These are phyloP conservation scores for Boletus eberwhitei DNA, from an alignment of 768 basidiomycete species.

Conservation along the genomic window DNA sequence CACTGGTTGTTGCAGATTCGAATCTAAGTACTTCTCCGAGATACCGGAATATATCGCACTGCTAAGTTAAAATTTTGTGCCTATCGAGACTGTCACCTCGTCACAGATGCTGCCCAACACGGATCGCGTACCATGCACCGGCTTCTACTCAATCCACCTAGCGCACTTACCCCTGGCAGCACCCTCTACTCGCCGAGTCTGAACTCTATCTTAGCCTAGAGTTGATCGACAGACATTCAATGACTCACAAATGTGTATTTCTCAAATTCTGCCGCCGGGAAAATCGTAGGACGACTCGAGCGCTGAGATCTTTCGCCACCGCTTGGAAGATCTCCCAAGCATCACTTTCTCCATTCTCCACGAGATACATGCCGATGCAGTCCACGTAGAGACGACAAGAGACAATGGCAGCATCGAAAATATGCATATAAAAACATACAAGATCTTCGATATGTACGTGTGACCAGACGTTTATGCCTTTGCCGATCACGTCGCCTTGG, in stretches of 20 bases:
- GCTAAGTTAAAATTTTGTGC: neutral
- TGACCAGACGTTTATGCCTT: conserved; percentile 51
- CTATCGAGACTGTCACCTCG: conserved; percentile 32
- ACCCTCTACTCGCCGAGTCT: conserved; percentile 14
- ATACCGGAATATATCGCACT: neutral
- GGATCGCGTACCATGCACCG: conserved; percentile 35
- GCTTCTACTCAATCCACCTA: conserved; percentile 17
- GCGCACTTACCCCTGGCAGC: conserved; percentile 1
- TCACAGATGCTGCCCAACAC: conserved; percentile 40
- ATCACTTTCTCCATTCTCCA: conserved; percentile 45
- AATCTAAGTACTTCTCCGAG: neutral
- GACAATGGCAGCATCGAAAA: conserved; percentile 37
- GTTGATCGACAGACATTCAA: neutral
- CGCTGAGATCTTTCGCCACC: conserved; percentile 37
- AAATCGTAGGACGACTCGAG: conserved; percentile 35
- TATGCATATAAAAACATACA: conserved; percentile 39
- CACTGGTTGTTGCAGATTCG: too few relatives aligned
- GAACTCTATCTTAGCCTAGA: neutral
- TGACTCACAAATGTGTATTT: conserved; percentile 15
- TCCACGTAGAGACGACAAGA: conserved; percentile 8
- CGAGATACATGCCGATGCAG: conserved; percentile 51
- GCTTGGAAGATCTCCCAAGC: conserved; percentile 40
- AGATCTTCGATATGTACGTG: conserved; percentile 54
- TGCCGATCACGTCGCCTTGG: conserved; percentile 51
- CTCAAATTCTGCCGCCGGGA: conserved; percentile 30